Percentiles rank a stretch among this genome's conserved stretches.
Conservation (phyloP, 83 land plant species). For the Thuja plicata region DNA sequence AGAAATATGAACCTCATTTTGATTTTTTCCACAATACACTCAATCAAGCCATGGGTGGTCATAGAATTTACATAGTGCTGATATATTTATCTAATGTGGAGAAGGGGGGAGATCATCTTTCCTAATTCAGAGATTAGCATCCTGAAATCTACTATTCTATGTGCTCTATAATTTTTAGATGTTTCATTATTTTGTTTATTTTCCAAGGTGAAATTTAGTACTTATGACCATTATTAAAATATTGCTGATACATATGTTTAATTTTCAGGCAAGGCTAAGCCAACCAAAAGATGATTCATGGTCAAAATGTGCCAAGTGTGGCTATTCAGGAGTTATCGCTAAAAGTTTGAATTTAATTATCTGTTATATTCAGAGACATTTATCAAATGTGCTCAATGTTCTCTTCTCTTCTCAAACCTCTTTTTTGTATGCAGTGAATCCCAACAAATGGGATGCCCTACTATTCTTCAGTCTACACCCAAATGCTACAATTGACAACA, state of each 20-base stretch:
- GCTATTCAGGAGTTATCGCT: constrained; percentile 50
- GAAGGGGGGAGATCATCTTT: constrained; percentile 92
- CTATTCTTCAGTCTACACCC: constrained; percentile 86
- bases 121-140: constrained; percentile 66
- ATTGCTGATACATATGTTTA: background rate
- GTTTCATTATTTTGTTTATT: background rate
- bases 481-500: constrained; percentile 67
- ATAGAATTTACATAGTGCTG: constrained; percentile 94
- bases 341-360: background rate
- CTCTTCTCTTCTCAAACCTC: background rate
- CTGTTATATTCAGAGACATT: background rate
- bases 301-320: constrained; percentile 77
- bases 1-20: constrained; percentile 94
- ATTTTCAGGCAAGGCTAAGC: constrained; percentile 24
- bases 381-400: background rate
- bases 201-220: background rate
- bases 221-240: background rate
- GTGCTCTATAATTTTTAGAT: background rate
- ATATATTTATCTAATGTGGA: too few species aligned
- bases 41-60: constrained; percentile 86
- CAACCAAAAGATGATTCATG: constrained; percentile 65
- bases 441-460: constrained; percentile 86
- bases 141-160: background rate
- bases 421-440: constrained; percentile 63
- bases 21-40: constrained; percentile 88